Percentiles rank a stretch among this genome's conserved stretches.
These are phyloP conservation scores for Cystobasidiopsis lactophilus DNA, from an alignment of 768 basidiomycete genomes.

Conservation along the genomic window DNA sequence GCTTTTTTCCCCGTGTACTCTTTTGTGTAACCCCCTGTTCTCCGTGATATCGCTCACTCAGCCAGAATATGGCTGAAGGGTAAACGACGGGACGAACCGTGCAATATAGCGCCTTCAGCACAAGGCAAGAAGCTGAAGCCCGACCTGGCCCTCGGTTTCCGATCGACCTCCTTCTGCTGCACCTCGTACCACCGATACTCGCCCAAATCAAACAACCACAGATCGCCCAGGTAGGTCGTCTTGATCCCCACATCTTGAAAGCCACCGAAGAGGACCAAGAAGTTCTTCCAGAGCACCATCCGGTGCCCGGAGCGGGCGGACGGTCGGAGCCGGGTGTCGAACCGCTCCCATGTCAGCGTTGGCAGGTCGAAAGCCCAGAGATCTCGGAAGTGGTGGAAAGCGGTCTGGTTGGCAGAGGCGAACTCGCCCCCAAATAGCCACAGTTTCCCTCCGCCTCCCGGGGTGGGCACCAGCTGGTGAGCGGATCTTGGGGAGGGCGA, in stretches of 20 bases:
- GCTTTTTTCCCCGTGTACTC: slow-evolving; percentile 77
- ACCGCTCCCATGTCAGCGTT: slow-evolving; percentile 62
- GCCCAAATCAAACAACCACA: slow-evolving; percentile 64
- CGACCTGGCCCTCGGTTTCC: slow-evolving; percentile 36
- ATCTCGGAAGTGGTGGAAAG: slow-evolving; percentile 62
- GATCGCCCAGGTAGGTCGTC: slow-evolving; percentile 46
- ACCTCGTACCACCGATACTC: slow-evolving; percentile 43
- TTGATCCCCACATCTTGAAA: slow-evolving; percentile 69
- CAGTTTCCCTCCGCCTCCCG: slow-evolving; percentile 62
- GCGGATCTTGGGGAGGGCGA: slow-evolving; percentile 75
- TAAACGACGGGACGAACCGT: slow-evolving; percentile 32
- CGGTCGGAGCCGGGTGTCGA: slow-evolving; percentile 62
- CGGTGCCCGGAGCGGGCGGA: slow-evolving; percentile 65
- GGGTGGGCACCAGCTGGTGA: slow-evolving; percentile 53
- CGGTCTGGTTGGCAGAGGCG: slow-evolving; percentile 17
- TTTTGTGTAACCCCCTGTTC: slow-evolving; percentile 79
- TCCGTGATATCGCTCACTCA: too few relatives aligned
- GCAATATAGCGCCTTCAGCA: slow-evolving; percentile 53
- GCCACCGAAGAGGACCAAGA: slow-evolving; percentile 59
- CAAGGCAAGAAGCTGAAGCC: slow-evolving; percentile 68
- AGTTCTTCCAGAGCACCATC: slow-evolving; percentile 82
- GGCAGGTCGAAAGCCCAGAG: slow-evolving; percentile 61
- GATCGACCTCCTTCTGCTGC: slow-evolving; percentile 47
- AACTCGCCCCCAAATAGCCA: slow-evolving; percentile 55
- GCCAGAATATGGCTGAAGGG: background rate